Base-by-base conservation (phyloP, 345 rosid species). In the Noccaea caerulescens region DNA sequence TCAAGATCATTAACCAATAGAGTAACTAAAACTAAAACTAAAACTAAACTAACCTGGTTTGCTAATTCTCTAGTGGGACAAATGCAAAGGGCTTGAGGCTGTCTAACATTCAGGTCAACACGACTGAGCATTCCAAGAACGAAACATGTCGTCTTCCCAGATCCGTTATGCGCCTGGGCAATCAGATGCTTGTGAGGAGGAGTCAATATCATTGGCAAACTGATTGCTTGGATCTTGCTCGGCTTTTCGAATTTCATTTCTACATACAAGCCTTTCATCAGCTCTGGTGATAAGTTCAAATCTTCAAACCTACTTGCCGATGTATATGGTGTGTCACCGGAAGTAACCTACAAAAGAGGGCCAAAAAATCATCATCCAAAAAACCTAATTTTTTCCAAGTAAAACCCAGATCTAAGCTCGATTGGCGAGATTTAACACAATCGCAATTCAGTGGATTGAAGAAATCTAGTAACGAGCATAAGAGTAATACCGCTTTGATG, bases 151-250 rank as follows among this genome's bases (percentile, higher is more conserved):
- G 99, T 94, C 82, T 94, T 94, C 3, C 99, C 99, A 52, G 97
- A 91, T 51, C 99, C 99, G 64, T 91, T 94, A 66, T 87, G 98
- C 0, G 99, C 99, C 76, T 94, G 99, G 6, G 99, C 99, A 8
- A 94, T 81, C 60, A 94, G 77, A 80, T 94, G 79, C 79, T 87
- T 85, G 77, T 82, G 73, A 0, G 99, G 99, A 10, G 98, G 92
- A 6, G 86, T 91, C 77, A 94, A 65, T 4, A 94, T 94, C 99
- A 94, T 94, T 0, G 99, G 99, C 68, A 94, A 80, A 68, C 88
- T 94, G 36, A 89, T 83, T 1, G 95, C 95, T 80, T 94, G 99
- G 46, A 94, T 91, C 86, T 89, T 91, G 63, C 99, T 94, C 1
- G 99, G 99, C 76, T 91, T 91, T 65, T 88, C 80, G 43, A 94